Evolutionary conservation across 2,329 filamentous ascomycete species (phyloP), one percentile per base, ranked within the genome.

Genomic region (Penicillium sp.): DNA sequence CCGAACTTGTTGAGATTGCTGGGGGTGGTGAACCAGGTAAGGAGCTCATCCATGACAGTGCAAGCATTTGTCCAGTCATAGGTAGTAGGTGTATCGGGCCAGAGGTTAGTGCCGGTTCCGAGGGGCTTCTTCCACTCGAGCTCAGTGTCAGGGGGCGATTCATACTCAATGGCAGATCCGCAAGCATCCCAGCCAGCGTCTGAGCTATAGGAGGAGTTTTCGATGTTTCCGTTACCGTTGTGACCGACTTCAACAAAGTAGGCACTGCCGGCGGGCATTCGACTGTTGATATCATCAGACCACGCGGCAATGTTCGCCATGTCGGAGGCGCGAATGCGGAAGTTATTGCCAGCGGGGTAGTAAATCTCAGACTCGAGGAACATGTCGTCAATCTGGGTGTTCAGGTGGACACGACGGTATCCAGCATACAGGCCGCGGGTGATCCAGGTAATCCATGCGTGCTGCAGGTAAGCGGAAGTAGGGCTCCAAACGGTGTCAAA

Each of bases 301-400:
- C 62, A 82, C 3, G 62, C 60, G 14, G 70, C 64, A 56, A 79
- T 72, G 9, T 68, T 67, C n/a, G 70, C 64, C 55, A 82, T 56
- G 60, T 82, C 79, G 6, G 63, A 65, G 6, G 73, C 60, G 28
- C 69, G 71, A 53, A 79, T 69, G 16, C 78, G 76, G 68, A 79
- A 84, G 5, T 67, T 71, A 0, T 64, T 69, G 5, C 72, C 74
- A n/a, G 57, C 55, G 1, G 80, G 79, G 14, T 64, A 58, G 61
- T 80, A 80, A 30, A 80, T 70, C 10, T 73, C 73, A 3, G 76
- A 75, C 44, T 72, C 69, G 16, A 85, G 69, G 57, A 83, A 80
- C 72, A 85, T 80, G 56, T 85, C 82, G 57, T 85, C 82, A 28
- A 84, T 77, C 59, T 83, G 80, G 11, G 79, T 77, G 65, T 70